Percentiles rank a stretch among this genome's conserved stretches.
Conservation (phyloP, 2,329 filamentous ascomycete species). For the Pseudogymnoascus sp. region DNA sequence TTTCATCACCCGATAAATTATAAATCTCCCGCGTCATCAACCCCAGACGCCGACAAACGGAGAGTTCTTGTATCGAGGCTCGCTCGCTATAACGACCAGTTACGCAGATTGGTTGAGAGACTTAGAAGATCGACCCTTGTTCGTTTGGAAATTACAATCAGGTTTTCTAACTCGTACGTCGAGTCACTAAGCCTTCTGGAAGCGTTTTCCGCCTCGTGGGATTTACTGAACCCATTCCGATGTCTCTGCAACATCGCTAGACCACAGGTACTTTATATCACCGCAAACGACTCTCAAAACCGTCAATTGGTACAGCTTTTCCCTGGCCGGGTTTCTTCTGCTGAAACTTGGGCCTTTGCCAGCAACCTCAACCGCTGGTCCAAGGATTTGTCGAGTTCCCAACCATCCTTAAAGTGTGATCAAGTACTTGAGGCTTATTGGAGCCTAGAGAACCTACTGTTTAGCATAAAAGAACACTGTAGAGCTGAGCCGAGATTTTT, state of each 20-base stretch:
- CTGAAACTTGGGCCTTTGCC: slow-evolving; percentile 8
- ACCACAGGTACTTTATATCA: slow-evolving; percentile 7
- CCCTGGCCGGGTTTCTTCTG: slow-evolving; percentile 2
- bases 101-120: slow-evolving; percentile 17
- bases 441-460: slow-evolving; percentile 16
- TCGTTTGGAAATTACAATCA: not conserved
- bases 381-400: slow-evolving; percentile 13
- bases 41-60: not conserved
- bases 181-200: slow-evolving; percentile 10
- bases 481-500: not conserved
- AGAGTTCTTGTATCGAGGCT: slow-evolving; percentile 13
- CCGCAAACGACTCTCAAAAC: not conserved
- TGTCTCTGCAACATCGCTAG: slow-evolving; percentile 13
- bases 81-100: slow-evolving; percentile 16
- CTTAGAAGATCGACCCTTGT: slow-evolving; percentile 11
- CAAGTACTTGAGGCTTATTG: slow-evolving; percentile 18
- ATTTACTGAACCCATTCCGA: slow-evolving; percentile 13
- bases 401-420: slow-evolving; percentile 5
- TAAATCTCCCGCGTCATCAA: not conserved
- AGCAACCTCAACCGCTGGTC: slow-evolving; percentile 9
- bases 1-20: not conserved
- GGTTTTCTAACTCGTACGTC: slow-evolving; percentile 11
- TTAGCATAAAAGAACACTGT: slow-evolving; percentile 13
- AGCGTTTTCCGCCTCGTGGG: slow-evolving; percentile 2
- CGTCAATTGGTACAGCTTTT: slow-evolving; percentile 9